Percentiles rank a stretch among this genome's conserved stretches.
Conservation (phyloP, 2,329 filamentous ascomycete species). For the Amauroascus verrucosus region DNA sequence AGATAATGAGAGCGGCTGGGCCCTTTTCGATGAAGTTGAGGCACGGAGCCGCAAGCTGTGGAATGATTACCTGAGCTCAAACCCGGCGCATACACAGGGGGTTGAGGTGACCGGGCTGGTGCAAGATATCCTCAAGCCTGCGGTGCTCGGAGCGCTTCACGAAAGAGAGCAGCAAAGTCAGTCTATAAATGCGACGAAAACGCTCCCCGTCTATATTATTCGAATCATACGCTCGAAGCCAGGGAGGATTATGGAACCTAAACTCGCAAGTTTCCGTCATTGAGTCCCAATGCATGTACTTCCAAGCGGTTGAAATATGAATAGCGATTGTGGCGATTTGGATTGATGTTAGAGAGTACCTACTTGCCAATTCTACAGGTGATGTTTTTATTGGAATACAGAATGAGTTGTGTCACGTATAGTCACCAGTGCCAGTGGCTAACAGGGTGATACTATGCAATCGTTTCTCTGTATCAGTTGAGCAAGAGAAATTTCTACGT, state of each 20-base stretch:
- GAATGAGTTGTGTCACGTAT: no score
- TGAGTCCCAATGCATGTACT: not conserved
- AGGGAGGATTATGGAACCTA: not conserved
- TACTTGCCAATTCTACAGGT: no score
- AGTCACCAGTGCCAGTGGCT: no score
- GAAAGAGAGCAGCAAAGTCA: constrained; percentile 9
- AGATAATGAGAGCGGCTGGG: not conserved
- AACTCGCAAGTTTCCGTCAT: constrained; percentile 5
- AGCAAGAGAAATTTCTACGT: no score
- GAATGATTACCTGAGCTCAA: constrained; percentile 10
- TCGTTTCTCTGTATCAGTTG: no score
- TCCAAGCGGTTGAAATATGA: not conserved
- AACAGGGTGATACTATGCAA: no score
- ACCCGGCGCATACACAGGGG: not conserved
- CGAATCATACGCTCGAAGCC: constrained; percentile 8
- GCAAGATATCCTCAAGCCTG: constrained; percentile 11
- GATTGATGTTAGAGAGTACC: no score
- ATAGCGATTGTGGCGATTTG: not conserved
- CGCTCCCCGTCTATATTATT: constrained; percentile 12
- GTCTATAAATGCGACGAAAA: constrained; percentile 10
- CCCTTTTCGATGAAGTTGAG: constrained; percentile 13
- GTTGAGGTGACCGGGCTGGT: constrained; percentile 3
- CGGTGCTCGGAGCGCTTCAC: constrained; percentile 12
- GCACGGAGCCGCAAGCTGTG: constrained; percentile 11
- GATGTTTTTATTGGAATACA: no score